Evolutionary conservation across 2,329 filamentous ascomycete species (phyloP).

Genomic region (Cytospora paraplurivora): DNA sequence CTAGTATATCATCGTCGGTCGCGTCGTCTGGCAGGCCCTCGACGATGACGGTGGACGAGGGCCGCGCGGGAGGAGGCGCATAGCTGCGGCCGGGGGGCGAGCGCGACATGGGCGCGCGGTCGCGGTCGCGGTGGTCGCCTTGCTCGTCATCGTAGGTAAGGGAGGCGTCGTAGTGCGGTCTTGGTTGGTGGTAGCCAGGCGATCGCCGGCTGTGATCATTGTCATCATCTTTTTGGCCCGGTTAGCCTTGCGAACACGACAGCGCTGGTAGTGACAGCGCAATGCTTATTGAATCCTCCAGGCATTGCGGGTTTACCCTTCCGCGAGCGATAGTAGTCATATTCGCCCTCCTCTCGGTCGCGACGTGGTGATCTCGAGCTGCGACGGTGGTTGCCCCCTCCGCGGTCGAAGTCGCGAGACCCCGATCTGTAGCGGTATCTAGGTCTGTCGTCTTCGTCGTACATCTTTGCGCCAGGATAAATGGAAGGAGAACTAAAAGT

Average conservation of each 20-base stretch:
- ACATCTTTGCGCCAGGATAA: constrained; percentile 40
- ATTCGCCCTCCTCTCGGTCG: constrained; percentile 34
- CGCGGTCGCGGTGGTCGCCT: constrained; percentile 15
- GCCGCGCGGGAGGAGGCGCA: constrained; percentile 23
- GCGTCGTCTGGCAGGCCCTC: constrained; percentile 55
- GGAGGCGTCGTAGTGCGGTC: constrained; percentile 20
- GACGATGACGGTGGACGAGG: constrained; percentile 48
- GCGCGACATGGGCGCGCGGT: constrained; percentile 16
- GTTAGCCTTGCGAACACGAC: constrained; percentile 26
- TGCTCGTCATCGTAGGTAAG: constrained; percentile 29
- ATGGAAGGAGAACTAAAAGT: background rate
- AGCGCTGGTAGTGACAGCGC: constrained; percentile 10
- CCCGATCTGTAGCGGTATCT: constrained; percentile 36
- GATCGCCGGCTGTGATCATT: constrained; percentile 6
- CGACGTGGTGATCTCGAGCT: constrained; percentile 29
- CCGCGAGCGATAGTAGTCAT: constrained; percentile 50
- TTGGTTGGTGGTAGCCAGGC: constrained; percentile 7
- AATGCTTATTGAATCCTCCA: constrained; percentile 15
- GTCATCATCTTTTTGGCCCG: constrained; percentile 22
- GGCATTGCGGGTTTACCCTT: constrained; percentile 42
- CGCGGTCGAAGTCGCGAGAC: constrained; percentile 33
- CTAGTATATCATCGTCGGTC: constrained; percentile 47
- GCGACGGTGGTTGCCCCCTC: constrained; percentile 31
- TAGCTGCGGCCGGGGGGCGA: constrained; percentile 22
- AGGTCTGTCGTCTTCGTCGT: constrained; percentile 43